Percentiles rank a stretch among this genome's conserved stretches.
These are phyloP conservation scores for Pythium apleroticum DNA, from an alignment of 352 stramenopile genomes.

Conservation along the genomic window DNA sequence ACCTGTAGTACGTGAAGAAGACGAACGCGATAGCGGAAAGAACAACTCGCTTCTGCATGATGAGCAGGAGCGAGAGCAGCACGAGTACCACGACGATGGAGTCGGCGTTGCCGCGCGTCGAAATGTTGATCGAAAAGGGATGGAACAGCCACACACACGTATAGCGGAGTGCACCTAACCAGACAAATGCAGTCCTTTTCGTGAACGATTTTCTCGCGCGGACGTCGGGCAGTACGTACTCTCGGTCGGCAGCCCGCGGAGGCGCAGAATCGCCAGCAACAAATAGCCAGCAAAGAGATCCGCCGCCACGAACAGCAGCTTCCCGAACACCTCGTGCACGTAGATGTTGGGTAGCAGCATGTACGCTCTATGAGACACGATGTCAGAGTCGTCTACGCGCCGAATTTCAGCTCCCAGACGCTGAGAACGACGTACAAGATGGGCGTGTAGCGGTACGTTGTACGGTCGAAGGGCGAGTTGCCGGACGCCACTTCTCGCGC, in stretches of 20 bases:
- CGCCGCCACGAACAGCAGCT: constrained; percentile 95
- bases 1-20: background rate
- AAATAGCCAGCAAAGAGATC: constrained; percentile 93
- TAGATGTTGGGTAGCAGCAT: constrained; percentile 77
- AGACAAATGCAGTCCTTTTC: background rate
- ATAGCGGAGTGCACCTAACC: constrained; percentile 59
- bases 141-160: constrained; percentile 96
- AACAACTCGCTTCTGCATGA: constrained; percentile 80
- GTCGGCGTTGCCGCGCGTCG: constrained; percentile 97
- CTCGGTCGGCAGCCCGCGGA: constrained; percentile 53
- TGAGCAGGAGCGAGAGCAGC: constrained; percentile 87
- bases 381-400: background rate
- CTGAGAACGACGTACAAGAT: constrained; percentile 73
- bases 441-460: constrained; percentile 99
- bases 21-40: constrained; percentile 67
- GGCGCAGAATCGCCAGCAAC: constrained; percentile 84
- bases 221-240: constrained; percentile 3
- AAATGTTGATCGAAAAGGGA: constrained; percentile 98
- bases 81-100: constrained; percentile 94
- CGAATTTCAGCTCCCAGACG: background rate
- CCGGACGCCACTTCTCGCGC: constrained; percentile 87
- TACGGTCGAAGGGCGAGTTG: constrained; percentile 93
- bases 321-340: constrained; percentile 85
- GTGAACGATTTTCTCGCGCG: background rate
- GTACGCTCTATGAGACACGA: constrained; percentile 42